phyloP scores from a whole-genome alignment of 345 rosid genomes.

The Cardamine resedifolia region DNA sequence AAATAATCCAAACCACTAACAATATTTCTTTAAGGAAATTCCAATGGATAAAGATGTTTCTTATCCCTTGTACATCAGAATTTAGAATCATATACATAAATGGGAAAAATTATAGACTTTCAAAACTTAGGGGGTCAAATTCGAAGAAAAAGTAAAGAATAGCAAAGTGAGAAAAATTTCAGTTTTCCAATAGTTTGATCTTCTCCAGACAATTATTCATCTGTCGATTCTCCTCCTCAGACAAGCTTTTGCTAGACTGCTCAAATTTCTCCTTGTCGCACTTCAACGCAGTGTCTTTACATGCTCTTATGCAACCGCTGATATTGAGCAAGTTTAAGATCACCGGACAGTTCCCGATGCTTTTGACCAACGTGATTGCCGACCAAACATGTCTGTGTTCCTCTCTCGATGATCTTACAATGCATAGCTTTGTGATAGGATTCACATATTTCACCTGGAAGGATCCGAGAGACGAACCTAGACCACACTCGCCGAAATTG shows the following conservation, averaged over 20 bases:
- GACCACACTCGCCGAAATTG: constrained; percentile 79
- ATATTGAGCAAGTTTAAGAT: constrained; percentile 66
- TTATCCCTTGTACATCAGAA: neutral
- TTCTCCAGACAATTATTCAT: constrained; percentile 64
- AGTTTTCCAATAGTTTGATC: constrained; percentile 61
- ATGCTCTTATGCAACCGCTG: constrained; percentile 68
- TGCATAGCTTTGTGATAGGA: constrained; percentile 65
- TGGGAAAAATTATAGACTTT: neutral
- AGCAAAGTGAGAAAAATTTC: neutral
- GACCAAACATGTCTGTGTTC: constrained; percentile 74
- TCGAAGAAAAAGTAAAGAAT: neutral
- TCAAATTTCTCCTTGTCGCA: constrained; percentile 77
- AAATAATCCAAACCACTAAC: neutral
- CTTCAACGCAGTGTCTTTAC: constrained; percentile 65
- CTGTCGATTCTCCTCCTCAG: constrained; percentile 51
- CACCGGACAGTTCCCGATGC: constrained; percentile 62
- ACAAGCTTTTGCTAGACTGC: constrained; percentile 47
- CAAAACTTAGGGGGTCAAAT: constrained; percentile 8
- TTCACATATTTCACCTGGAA: constrained; percentile 77
- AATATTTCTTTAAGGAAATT: neutral
- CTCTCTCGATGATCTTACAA: constrained; percentile 72
- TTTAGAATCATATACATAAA: neutral
- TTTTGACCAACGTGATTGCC: constrained; percentile 68
- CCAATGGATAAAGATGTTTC: neutral
- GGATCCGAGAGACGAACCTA: constrained; percentile 67